phyloP scores from a whole-genome alignment of 139 green algal species.

The Protoeuglena noctilucae region DNA sequence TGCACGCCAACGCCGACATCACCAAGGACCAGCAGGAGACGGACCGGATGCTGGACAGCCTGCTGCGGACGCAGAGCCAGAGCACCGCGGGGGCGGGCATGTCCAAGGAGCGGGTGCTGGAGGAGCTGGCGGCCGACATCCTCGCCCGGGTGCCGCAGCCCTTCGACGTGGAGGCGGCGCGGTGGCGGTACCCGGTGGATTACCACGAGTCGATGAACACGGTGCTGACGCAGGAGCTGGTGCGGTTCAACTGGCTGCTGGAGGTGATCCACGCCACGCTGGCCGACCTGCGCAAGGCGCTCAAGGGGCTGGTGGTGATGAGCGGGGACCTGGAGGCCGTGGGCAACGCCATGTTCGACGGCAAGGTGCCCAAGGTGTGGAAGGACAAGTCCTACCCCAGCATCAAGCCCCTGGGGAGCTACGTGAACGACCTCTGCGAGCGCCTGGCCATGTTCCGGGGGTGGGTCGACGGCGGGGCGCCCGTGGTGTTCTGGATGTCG shows the following conservation, averaged over 20 bases:
- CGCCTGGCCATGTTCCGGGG: constrained; percentile 27
- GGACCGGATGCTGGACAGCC: constrained; percentile 32
- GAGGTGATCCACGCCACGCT: constrained; percentile 34
- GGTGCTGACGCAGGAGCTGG: constrained; percentile 61
- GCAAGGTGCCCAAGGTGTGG: constrained; percentile 45
- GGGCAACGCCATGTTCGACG: constrained; percentile 21
- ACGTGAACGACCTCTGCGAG: constrained; percentile 47
- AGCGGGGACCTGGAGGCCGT: constrained; percentile 36
- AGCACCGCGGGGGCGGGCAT: constrained; percentile 11
- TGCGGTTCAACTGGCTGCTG: constrained; percentile 54
- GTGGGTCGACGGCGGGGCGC: constrained; percentile 46
- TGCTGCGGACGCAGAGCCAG: constrained; percentile 27
- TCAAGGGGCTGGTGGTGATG: constrained; percentile 51
- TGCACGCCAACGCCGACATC: constrained; percentile 67
- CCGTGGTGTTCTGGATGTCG: constrained; percentile 56
- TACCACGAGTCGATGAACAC: constrained; percentile 71
- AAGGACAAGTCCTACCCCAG: constrained; percentile 40
- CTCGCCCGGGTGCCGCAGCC: constrained; percentile 19
- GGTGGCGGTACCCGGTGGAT: constrained; percentile 52
- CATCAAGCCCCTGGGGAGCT: constrained; percentile 49
- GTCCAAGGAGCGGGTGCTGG: constrained; percentile 36
- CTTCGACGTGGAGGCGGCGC: constrained; percentile 56
- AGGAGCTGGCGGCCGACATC: constrained; percentile 40
- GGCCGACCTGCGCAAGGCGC: constrained; percentile 20
- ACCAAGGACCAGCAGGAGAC: constrained; percentile 56